Percentiles rank a stretch among this genome's conserved stretches.
Evolutionary conservation across 495 filamentous ascomycete species (phyloP).

Genomic region (Lichenothelia convexa): DNA sequence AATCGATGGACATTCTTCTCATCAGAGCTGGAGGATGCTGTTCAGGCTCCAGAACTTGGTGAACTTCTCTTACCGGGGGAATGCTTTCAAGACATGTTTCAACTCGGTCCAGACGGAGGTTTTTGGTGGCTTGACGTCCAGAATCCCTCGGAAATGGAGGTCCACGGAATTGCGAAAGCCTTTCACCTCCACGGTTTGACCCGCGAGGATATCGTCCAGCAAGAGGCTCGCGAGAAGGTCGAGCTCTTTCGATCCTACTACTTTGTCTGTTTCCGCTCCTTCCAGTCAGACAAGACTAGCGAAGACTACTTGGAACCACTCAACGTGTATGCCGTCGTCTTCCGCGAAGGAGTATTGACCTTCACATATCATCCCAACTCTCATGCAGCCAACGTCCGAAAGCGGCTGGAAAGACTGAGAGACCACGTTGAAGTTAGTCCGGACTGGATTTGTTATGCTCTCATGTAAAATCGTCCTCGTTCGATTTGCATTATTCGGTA

Average conservation of each 20-base stretch:
- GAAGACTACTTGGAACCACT: constrained; percentile 75
- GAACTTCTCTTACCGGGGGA: constrained; percentile 78
- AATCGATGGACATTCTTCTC: constrained; percentile 85
- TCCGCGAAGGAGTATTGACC: constrained; percentile 84
- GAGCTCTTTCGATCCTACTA: constrained; percentile 96
- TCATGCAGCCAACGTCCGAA: constrained; percentile 73
- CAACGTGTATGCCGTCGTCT: constrained; percentile 92
- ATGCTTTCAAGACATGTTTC: constrained; percentile 74
- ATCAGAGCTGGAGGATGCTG: constrained; percentile 74
- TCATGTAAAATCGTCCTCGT: constrained; percentile 49
- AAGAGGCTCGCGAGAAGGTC: constrained; percentile 93
- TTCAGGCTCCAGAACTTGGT: constrained; percentile 75
- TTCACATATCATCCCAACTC: constrained; percentile 76
- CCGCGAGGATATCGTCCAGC: constrained; percentile 80
- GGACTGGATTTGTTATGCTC: constrained; percentile 97
- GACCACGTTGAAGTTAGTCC: constrained; percentile 84
- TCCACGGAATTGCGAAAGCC: constrained; percentile 70
- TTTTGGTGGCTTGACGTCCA: constrained; percentile 94
- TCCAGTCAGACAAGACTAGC: constrained; percentile 59
- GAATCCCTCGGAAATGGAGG: constrained; percentile 76
- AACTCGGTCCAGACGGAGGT: constrained; percentile 53
- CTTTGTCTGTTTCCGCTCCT: constrained; percentile 91
- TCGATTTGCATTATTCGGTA: not conserved
- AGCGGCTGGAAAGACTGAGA: constrained; percentile 77
- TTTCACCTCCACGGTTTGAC: constrained; percentile 90